These are phyloP conservation scores for Ascochyta pisi DNA, from an alignment of 2,329 filamentous ascomycete genomes.

Conservation along the genomic window DNA sequence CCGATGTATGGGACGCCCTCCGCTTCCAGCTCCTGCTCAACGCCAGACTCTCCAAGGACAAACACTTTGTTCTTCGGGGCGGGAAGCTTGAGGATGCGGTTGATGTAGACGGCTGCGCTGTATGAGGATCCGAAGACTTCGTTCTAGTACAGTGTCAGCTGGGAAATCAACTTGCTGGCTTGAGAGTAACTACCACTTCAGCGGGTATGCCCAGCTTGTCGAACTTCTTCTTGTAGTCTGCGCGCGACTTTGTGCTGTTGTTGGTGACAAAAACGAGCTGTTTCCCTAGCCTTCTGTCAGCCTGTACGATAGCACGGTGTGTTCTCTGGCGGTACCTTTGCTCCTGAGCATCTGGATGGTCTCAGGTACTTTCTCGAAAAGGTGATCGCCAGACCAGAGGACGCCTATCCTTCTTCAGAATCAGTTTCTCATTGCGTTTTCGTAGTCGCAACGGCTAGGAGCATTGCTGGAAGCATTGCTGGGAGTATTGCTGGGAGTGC, in stretches of 20 bases:
- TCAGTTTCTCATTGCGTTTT: slow-evolving; percentile 34
- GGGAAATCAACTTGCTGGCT: slow-evolving; percentile 3
- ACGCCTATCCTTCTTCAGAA: slow-evolving; percentile 72
- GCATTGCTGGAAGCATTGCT: neutral
- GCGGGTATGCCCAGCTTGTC: slow-evolving; percentile 79
- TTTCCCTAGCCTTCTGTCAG: slow-evolving; percentile 68
- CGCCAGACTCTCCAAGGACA: slow-evolving; percentile 87
- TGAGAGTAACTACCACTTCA: slow-evolving; percentile 60
- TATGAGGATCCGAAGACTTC: slow-evolving; percentile 97
- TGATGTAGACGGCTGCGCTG: slow-evolving; percentile 94
- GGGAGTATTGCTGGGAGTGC: slow-evolving; percentile 3
- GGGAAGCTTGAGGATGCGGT: slow-evolving; percentile 83
- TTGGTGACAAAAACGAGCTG: slow-evolving; percentile 96
- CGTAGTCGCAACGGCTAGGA: neutral
- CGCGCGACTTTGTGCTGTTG: slow-evolving; percentile 95
- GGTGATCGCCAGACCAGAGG: slow-evolving; percentile 91
- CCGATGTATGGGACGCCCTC: slow-evolving; percentile 84
- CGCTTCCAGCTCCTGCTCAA: slow-evolving; percentile 83
- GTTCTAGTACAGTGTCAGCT: slow-evolving; percentile 58
- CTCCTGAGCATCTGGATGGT: slow-evolving; percentile 82
- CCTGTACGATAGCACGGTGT: neutral
- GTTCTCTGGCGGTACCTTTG: slow-evolving; percentile 65
- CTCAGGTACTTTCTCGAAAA: slow-evolving; percentile 85
- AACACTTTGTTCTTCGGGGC: slow-evolving; percentile 89
- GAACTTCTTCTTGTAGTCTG: slow-evolving; percentile 93